phyloP scores from a whole-genome alignment of 371 early-diverging fungal species.

The Mucor racemosus region DNA sequence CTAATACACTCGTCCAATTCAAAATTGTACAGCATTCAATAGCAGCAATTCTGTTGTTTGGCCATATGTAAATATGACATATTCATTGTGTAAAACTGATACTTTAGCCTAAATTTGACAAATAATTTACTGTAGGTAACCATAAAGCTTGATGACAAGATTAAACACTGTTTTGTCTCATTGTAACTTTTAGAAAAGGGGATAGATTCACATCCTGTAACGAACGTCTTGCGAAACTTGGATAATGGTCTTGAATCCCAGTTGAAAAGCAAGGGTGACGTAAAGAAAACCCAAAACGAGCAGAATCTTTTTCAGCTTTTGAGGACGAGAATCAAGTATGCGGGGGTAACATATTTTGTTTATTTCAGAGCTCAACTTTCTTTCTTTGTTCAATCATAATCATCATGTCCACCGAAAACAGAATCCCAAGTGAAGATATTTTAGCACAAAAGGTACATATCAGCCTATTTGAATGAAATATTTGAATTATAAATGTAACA shows the following conservation, averaged over 20 bases:
- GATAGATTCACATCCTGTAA: too few relatives aligned
- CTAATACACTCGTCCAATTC: too few relatives aligned
- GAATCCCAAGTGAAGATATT: constrained; percentile 59
- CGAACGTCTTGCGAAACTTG: not conserved
- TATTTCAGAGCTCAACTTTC: not conserved
- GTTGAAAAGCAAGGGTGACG: not conserved
- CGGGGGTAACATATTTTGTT: constrained; percentile 4
- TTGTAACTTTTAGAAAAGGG: too few relatives aligned
- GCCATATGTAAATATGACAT: too few relatives aligned
- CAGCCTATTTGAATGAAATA: not conserved
- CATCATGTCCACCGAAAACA: constrained; percentile 51
- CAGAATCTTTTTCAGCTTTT: not conserved
- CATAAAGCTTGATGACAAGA: too few relatives aligned
- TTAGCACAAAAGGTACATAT: constrained; percentile 55
- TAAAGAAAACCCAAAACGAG: not conserved
- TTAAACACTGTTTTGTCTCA: too few relatives aligned
- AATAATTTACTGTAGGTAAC: too few relatives aligned
- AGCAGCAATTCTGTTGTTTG: too few relatives aligned
- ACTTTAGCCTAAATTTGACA: too few relatives aligned
- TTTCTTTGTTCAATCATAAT: not conserved
- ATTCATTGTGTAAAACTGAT: too few relatives aligned
- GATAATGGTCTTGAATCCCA: not conserved
- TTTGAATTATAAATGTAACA: not conserved
- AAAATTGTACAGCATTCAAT: too few relatives aligned
- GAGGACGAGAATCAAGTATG: constrained; percentile 1